phyloP scores from a whole-genome alignment of 2,329 filamentous ascomycete genomes.

The Ascomycota sp. region DNA sequence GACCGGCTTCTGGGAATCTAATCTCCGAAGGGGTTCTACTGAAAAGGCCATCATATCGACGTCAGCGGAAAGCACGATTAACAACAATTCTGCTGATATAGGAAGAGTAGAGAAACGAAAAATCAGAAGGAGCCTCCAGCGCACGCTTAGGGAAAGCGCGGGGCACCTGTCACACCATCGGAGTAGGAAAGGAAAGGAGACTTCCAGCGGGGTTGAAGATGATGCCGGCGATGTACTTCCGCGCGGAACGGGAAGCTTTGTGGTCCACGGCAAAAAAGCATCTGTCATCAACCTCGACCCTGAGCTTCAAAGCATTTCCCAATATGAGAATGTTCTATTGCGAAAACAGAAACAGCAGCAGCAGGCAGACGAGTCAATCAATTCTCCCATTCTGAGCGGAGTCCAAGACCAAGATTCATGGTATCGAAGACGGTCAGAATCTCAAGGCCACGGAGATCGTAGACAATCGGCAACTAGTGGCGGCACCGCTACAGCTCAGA shows the following conservation, averaged over 20 bases:
- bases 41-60: constrained; percentile 16
- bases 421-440: constrained; percentile 21
- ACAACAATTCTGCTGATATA: too few relatives aligned
- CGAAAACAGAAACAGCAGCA: constrained; percentile 34
- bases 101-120: constrained; percentile 44
- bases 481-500: constrained; percentile 46
- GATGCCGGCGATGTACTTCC: constrained; percentile 54
- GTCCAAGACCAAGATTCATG: constrained; percentile 32
- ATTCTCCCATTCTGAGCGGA: constrained; percentile 14
- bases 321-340: constrained; percentile 52
- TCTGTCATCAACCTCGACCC: constrained; percentile 90
- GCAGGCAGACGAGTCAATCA: constrained; percentile 16
- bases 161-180: constrained; percentile 46
- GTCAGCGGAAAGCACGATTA: constrained; percentile 14
- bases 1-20: constrained; percentile 37
- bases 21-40: constrained; percentile 9
- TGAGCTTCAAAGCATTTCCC: constrained; percentile 63
- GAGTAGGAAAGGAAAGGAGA: constrained; percentile 56
- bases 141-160: constrained; percentile 67
- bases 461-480: constrained; percentile 42
- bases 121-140: constrained; percentile 70
- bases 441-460: constrained; percentile 24
- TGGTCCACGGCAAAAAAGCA: constrained; percentile 93
- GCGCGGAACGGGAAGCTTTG: constrained; percentile 73
- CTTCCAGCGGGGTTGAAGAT: too few relatives aligned